Conservation (phyloP, 495 filamentous ascomycete genomes). For the Apiosordaria backusii region DNA sequence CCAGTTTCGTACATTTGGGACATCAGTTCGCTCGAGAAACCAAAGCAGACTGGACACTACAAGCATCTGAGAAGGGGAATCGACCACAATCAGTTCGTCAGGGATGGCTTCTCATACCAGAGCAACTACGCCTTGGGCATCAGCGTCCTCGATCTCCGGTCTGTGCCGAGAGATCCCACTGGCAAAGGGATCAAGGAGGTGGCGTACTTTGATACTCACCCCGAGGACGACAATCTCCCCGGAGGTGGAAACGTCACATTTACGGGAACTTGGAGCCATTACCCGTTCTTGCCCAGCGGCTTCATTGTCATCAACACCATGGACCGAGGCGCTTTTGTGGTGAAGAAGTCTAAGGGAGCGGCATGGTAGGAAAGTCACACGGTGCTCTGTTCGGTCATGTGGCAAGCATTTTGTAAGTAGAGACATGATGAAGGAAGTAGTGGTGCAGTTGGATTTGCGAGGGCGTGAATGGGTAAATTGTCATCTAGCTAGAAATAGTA, state of each 20-base stretch:
- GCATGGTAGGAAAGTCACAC: not conserved
- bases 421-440: too few species aligned
- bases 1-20: slow-evolving; percentile 53
- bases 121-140: slow-evolving; percentile 53
- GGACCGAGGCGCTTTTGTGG: slow-evolving; percentile 51
- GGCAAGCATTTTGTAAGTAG: too few species aligned
- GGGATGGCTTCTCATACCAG: slow-evolving; percentile 48
- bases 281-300: slow-evolving; percentile 51
- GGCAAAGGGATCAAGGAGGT: slow-evolving; percentile 43
- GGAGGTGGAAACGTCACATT: slow-evolving; percentile 42
- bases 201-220: slow-evolving; percentile 54
- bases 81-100: slow-evolving; percentile 57
- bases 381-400: not conserved
- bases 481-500: too few species aligned
- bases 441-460: too few species aligned
- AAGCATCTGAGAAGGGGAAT: slow-evolving; percentile 41
- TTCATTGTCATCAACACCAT: slow-evolving; percentile 55
- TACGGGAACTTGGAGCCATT: slow-evolving; percentile 50
- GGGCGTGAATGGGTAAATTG: too few species aligned
- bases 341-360: slow-evolving; percentile 32
- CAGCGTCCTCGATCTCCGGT: slow-evolving; percentile 47
- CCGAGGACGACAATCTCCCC: slow-evolving; percentile 49
- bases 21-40: slow-evolving; percentile 45
- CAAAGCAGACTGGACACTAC: slow-evolving; percentile 52
- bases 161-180: slow-evolving; percentile 36